These are phyloP conservation scores for Lotus japonicus DNA, from an alignment of 306 rosid genomes.

Conservation along the genomic window DNA sequence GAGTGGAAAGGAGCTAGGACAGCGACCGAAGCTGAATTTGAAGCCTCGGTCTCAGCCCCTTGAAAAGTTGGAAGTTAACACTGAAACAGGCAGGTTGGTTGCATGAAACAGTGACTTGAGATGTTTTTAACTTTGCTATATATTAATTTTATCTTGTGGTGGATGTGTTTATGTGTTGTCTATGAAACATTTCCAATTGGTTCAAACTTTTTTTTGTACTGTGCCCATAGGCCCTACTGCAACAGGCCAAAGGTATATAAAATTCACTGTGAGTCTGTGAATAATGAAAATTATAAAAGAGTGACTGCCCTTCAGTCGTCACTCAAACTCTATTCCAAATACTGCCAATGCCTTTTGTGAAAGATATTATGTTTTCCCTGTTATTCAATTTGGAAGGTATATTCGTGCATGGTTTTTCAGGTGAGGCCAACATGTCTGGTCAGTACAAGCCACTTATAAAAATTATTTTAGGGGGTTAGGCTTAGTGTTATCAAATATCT, in stretches of 20 bases:
- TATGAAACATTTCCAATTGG: constrained; percentile 11
- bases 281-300: not conserved
- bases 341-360: not conserved
- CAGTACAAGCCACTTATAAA: too few species aligned
- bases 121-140: constrained; percentile 10
- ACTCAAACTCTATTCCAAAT: not conserved
- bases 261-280: not conserved
- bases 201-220: not conserved
- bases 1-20: constrained; percentile 53
- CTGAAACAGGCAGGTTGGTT: constrained; percentile 73
- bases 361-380: not conserved
- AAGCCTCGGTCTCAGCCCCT: constrained; percentile 72
- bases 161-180: not conserved
- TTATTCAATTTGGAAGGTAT: not conserved
- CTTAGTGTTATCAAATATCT: too few species aligned
- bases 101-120: not conserved
- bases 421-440: not conserved
- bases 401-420: not conserved
- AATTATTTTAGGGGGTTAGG: not conserved
- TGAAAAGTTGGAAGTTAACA: constrained; percentile 48
- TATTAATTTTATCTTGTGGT: not conserved
- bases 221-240: not conserved
- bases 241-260: not conserved
- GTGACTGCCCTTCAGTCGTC: not conserved
- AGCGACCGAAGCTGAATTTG: constrained; percentile 84